Evolutionary conservation across 768 basidiomycete species (phyloP), one percentile per base, ranked within the genome.

Genomic region (Fomitopsis serialis): DNA sequence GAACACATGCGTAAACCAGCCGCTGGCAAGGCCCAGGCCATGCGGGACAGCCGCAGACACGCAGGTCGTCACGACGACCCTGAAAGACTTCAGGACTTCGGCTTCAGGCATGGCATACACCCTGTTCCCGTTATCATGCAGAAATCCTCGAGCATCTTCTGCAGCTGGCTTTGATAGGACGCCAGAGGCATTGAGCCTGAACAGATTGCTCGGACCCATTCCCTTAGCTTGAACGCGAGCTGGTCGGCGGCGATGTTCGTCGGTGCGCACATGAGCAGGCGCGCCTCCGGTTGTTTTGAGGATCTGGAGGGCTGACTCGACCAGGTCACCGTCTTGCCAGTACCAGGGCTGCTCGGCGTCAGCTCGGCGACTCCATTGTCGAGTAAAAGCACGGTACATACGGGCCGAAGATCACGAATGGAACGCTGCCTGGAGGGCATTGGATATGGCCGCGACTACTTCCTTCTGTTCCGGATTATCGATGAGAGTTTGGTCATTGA

Each of bases 1-100:
- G 57, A 85, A 79, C n/a, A 85, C 78, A 55, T 84, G 79, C 0
- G 65, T 76, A 57, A 79, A 85, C 61, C 82, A 78, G 0, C 83
- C 84, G 12, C 72, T 65, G 27, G 64, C 61, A n/a, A 83, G 34
- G 0, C 81, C 81, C 8, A 82, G 56, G 5, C 71, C 71, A 25
- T 75, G 72, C 3, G 77, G 73, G 1, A 80, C 68, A 7, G 72
- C 72, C 0, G 73, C 84, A 0, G 80, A 78, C 13, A 81, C 56
- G 63, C 83, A 85, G 0, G 84, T 85, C 4, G 78, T 68, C 1
- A 85, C 76, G 22, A 85, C 69, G 11, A 84, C 78, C 2, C 76
- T 73, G 61, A 70, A 83, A 27, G 63, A 66, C 13, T 52, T 43
- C 17, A 85, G 56, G 0, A 61, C 66, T n/a, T 71, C 69, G 1